Percentiles rank a stretch among this genome's conserved stretches.
Evolutionary conservation across 2,329 filamentous ascomycete genomes (phyloP).

Genomic region (Ceratocystis alfenasii): DNA sequence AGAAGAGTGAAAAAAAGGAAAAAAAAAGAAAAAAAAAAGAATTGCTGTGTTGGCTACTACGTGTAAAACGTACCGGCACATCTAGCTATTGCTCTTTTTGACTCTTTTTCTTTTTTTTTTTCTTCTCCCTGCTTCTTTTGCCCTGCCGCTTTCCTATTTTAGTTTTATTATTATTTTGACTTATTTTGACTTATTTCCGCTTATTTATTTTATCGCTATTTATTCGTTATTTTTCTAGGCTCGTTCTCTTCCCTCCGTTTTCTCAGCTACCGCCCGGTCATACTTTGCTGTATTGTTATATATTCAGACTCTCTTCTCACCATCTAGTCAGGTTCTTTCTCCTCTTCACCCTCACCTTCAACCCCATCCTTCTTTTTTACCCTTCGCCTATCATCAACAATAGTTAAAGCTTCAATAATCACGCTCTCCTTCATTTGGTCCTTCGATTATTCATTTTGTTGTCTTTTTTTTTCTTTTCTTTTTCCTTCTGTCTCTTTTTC

Average conservation of each 20-base stretch:
- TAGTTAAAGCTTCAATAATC: slow-evolving; percentile 1
- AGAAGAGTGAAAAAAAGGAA: not conserved
- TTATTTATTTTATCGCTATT: not conserved
- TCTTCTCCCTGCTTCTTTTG: not conserved
- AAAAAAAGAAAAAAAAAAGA: not conserved
- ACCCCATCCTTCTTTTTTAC: not conserved
- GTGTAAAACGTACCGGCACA: not conserved
- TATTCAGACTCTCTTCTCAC: too few species aligned
- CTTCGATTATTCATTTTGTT: slow-evolving; percentile 7
- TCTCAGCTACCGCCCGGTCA: not conserved
- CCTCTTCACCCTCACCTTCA: not conserved
- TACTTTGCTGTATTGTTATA: too few species aligned
- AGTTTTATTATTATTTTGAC: not conserved
- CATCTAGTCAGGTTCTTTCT: not conserved
- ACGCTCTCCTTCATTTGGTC: not conserved
- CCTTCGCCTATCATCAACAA: not conserved
- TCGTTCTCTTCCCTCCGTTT: not conserved
- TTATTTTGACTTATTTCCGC: not conserved
- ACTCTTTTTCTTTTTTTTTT: not conserved
- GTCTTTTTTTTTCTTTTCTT: not conserved
- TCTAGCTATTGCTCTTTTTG: too few species aligned
- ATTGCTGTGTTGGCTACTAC: not conserved
- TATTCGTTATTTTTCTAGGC: not conserved
- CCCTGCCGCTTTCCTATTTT: not conserved
- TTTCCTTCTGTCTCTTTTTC: not conserved